Conservation (phyloP, 2,329 filamentous ascomycete genomes). For the Epichloe scottii region DNA sequence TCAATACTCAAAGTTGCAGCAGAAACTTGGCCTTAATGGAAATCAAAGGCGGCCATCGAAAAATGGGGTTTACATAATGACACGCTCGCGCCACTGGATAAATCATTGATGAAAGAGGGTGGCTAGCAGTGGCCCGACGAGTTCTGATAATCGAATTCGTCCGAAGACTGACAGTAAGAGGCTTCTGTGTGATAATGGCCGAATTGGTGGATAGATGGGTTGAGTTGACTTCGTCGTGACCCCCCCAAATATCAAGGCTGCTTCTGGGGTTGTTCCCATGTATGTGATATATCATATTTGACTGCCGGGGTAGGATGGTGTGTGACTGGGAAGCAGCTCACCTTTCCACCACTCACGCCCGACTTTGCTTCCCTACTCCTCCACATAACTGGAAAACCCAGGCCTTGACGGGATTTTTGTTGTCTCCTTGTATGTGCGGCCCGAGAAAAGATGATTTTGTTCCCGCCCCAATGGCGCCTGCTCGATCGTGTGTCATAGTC, state of each 20-base stretch:
- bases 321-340: not conserved
- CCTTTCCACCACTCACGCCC: not conserved
- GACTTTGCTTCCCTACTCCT: not conserved
- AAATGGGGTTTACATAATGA: too few relatives aligned
- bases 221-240: not conserved
- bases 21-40: too few relatives aligned
- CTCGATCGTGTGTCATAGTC: not conserved
- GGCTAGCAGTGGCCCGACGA: not conserved
- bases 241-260: not conserved
- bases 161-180: not conserved
- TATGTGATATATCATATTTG: conserved; percentile 2
- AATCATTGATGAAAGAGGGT: not conserved
- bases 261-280: not conserved
- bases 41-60: too few relatives aligned
- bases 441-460: not conserved
- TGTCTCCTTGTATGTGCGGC: not conserved
- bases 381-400: not conserved
- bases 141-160: not conserved
- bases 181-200: not conserved
- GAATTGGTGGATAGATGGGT: not conserved
- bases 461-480: not conserved
- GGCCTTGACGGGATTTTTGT: not conserved
- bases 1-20: too few relatives aligned
- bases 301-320: conserved; percentile 3
- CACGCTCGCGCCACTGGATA: too few relatives aligned